A percentile compares a stretch with the other conserved stretches of the same genome.
These are phyloP conservation scores for Zostera marina DNA, from an alignment of 116 monocot species.

Conservation along the genomic window DNA sequence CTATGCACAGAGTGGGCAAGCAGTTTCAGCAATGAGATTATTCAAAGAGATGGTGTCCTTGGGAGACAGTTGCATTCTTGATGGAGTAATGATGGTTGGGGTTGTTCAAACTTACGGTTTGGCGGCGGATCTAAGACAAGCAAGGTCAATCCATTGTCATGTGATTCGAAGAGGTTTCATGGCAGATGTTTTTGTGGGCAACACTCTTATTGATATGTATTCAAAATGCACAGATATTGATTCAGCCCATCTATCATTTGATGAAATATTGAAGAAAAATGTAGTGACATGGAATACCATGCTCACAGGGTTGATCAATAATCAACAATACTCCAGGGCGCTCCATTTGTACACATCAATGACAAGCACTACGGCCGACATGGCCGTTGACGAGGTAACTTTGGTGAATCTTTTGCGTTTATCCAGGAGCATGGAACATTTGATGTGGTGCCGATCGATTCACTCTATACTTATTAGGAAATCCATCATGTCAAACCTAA, in stretches of 20 bases:
- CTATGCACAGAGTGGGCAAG: slow-evolving; percentile 19
- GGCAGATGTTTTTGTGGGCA: slow-evolving; percentile 41
- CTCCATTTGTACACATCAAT: slow-evolving; percentile 24
- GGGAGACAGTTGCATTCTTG: slow-evolving; percentile 12
- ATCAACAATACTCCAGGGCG: slow-evolving; percentile 25
- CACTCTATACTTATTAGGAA: slow-evolving; percentile 32
- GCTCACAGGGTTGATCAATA: slow-evolving; percentile 43
- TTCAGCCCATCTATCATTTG: slow-evolving; percentile 33
- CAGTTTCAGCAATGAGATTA: slow-evolving; percentile 16
- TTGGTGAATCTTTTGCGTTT: slow-evolving; percentile 43
- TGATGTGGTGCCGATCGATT: slow-evolving; percentile 39
- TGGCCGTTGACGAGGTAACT: slow-evolving; percentile 39
- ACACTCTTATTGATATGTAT: slow-evolving; percentile 67
- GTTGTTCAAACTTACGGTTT: slow-evolving; percentile 49
- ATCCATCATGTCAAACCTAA: slow-evolving; percentile 12
- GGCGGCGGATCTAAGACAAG: slow-evolving; percentile 12
- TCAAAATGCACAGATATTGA: slow-evolving; percentile 34
- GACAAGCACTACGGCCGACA: slow-evolving; percentile 11
- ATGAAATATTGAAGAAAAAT: slow-evolving; percentile 28
- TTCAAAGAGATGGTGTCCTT: slow-evolving; percentile 33
- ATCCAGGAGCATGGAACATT: slow-evolving; percentile 21
- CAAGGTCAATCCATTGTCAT: slow-evolving; percentile 30
- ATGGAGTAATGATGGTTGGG: slow-evolving; percentile 35
- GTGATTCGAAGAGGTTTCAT: slow-evolving; percentile 31
- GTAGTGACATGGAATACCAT: slow-evolving; percentile 76